Conservation (phyloP, 495 filamentous ascomycete species). For the Parachaetomium inaequale region DNA sequence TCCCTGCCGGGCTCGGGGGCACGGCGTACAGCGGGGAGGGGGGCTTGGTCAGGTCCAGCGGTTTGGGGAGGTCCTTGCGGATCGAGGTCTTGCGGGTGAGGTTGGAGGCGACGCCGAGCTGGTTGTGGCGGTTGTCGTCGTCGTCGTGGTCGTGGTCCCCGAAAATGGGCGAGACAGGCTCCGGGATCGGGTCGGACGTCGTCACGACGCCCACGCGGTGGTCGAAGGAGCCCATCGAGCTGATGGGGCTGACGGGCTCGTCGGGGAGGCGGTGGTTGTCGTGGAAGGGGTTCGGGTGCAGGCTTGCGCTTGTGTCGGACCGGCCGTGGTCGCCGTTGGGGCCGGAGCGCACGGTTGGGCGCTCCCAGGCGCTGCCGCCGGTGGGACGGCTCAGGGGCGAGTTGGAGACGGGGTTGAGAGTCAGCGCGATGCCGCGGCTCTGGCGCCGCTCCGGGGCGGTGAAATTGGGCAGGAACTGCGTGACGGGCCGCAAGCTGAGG, state of each 20-base stretch:
- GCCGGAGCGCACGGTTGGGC: slow-evolving; percentile 23
- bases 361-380: slow-evolving; percentile 43
- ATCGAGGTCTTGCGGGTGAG: slow-evolving; percentile 46
- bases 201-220: slow-evolving; percentile 32
- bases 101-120: slow-evolving; percentile 25
- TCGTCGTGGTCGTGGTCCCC: slow-evolving; percentile 31
- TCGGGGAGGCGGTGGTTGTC: slow-evolving; percentile 40
- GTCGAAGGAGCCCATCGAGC: slow-evolving; percentile 41
- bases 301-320: slow-evolving; percentile 44
- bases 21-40: slow-evolving; percentile 26
- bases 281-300: slow-evolving; percentile 49
- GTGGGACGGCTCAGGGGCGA: slow-evolving; percentile 29
- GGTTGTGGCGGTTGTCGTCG: slow-evolving; percentile 8
- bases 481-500: slow-evolving; percentile 81
- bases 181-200: slow-evolving; percentile 30
- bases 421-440: slow-evolving; percentile 47
- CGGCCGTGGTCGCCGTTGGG: slow-evolving; percentile 29
- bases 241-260: slow-evolving; percentile 29
- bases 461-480: slow-evolving; percentile 77
- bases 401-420: slow-evolving; percentile 39
- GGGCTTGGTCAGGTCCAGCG: slow-evolving; percentile 50
- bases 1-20: slow-evolving; percentile 57
- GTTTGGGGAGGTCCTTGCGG: slow-evolving; percentile 41
- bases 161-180: slow-evolving; percentile 30
- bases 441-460: slow-evolving; percentile 38